Evolutionary conservation across 805 yeast species (phyloP).

Genomic region (Naumovozyma baii): DNA sequence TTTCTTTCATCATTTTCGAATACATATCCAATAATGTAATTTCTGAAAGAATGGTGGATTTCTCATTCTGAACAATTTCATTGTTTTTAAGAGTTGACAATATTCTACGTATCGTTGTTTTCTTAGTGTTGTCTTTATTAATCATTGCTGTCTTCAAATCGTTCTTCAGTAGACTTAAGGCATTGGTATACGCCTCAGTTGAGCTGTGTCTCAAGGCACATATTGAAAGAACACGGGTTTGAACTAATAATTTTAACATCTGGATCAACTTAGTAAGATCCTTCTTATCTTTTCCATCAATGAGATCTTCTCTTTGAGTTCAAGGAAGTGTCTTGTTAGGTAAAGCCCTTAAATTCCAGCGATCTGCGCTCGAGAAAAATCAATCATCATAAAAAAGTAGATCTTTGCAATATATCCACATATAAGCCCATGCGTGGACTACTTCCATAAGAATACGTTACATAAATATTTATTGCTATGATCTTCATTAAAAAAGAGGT

Average conservation of each 20-base stretch:
- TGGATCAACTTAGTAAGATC: slow-evolving; percentile 7
- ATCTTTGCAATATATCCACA: no score
- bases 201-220: slow-evolving; percentile 26
- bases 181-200: slow-evolving; percentile 30
- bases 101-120: slow-evolving; percentile 38
- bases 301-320: no score
- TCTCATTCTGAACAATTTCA: slow-evolving; percentile 32
- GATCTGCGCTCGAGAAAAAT: no score
- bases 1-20: slow-evolving; percentile 39
- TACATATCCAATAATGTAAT: slow-evolving; percentile 31
- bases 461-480: no score
- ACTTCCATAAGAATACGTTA: no score
- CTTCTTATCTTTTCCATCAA: no score
- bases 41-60: slow-evolving; percentile 25
- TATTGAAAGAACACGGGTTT: neutral
- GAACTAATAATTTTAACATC: neutral
- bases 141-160: slow-evolving; percentile 41
- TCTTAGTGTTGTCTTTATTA: slow-evolving; percentile 33
- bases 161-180: slow-evolving; percentile 31
- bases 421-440: no score
- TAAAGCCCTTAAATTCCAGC: no score
- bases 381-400: no score
- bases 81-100: slow-evolving; percentile 37
- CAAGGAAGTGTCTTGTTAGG: no score
- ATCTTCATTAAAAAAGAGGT: no score